Evolutionary conservation across 2,329 filamentous ascomycete species (phyloP).

Genomic region (Penicillium thymicola): DNA sequence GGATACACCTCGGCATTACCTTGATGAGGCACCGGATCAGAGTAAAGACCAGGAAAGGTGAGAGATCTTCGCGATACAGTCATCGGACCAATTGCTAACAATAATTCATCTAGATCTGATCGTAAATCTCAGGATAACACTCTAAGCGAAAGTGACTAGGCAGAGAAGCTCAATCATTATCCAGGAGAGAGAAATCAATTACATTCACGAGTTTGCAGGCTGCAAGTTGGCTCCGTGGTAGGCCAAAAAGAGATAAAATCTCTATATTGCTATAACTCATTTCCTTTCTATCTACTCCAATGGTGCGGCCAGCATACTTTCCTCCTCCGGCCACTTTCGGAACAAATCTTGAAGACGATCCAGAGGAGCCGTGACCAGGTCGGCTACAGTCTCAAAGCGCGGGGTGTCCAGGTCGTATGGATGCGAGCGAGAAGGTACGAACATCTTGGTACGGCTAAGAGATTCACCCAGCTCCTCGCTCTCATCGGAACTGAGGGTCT

Average conservation of each 20-base stretch:
- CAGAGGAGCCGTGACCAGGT: slow-evolving; percentile 55
- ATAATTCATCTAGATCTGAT: slow-evolving; percentile 10
- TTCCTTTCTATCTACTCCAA: slow-evolving; percentile 1
- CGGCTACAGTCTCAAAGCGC: slow-evolving; percentile 55
- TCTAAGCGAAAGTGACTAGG: not conserved
- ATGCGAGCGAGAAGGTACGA: slow-evolving; percentile 53
- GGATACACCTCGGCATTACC: slow-evolving; percentile 14
- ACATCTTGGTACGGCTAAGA: slow-evolving; percentile 53
- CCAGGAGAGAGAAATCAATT: not conserved
- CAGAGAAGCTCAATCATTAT: not conserved
- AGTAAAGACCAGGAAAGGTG: slow-evolving; percentile 21
- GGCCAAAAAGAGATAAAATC: not conserved
- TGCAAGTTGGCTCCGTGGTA: not conserved
- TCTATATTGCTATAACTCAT: not conserved
- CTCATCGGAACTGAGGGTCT: slow-evolving; percentile 34
- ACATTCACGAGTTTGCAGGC: not conserved
- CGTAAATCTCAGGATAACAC: slow-evolving; percentile 12
- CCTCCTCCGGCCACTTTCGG: slow-evolving; percentile 49
- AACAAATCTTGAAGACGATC: slow-evolving; percentile 57
- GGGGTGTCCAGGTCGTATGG: slow-evolving; percentile 51
- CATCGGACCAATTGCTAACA: not conserved
- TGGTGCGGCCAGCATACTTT: not conserved
- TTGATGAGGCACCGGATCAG: slow-evolving; percentile 2
- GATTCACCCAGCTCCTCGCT: slow-evolving; percentile 41
- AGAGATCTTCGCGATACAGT: not conserved